Percentiles rank a stretch among this genome's conserved stretches.
These are phyloP conservation scores for Botryotinia narcissicola DNA, from an alignment of 2,329 filamentous ascomycete species.

Conservation along the genomic window DNA sequence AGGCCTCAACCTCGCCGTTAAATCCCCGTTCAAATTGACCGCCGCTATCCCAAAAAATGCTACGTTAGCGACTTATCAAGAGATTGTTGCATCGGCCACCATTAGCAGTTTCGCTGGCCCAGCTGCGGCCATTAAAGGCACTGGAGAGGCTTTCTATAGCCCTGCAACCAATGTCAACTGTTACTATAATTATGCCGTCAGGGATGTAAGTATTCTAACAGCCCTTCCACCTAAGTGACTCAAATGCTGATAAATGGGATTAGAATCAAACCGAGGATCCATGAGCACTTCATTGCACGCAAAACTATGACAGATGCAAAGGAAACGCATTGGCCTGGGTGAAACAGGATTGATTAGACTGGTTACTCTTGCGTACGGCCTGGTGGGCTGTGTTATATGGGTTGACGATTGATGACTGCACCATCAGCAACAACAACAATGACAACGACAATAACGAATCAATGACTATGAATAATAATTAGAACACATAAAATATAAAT, in stretches of 20 bases:
- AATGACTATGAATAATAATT: background rate
- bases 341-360: background rate
- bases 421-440: background rate
- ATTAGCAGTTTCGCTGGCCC: slow-evolving; percentile 12
- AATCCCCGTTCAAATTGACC: background rate
- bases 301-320: background rate
- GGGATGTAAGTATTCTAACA: slow-evolving; percentile 7
- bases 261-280: slow-evolving; percentile 9
- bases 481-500: background rate
- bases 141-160: slow-evolving; percentile 1
- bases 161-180: slow-evolving; percentile 9
- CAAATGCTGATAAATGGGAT: background rate
- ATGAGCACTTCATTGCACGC: background rate
- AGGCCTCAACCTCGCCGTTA: background rate
- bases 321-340: too few relatives aligned
- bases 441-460: background rate
- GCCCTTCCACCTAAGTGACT: background rate
- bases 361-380: background rate
- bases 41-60: slow-evolving; percentile 1
- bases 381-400: background rate
- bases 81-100: slow-evolving; percentile 5
- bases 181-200: slow-evolving; percentile 5
- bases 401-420: background rate
- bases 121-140: background rate
- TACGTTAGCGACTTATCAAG: background rate